phyloP scores from a whole-genome alignment of 2,329 filamentous ascomycete species.

The Ascochyta fabae region DNA sequence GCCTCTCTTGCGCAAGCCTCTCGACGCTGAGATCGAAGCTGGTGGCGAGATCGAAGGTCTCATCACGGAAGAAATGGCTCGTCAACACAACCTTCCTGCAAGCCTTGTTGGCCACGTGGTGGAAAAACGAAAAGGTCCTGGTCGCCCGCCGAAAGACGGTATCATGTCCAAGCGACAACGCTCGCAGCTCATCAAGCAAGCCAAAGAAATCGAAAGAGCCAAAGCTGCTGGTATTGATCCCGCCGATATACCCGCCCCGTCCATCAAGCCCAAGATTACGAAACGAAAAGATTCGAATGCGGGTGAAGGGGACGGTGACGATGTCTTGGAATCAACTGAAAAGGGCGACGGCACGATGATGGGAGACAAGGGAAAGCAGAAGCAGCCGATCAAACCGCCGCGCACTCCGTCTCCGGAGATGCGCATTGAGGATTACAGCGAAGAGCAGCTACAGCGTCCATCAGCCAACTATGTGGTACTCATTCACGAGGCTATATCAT shows the following conservation, averaged over 20 bases:
- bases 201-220: slow-evolving; percentile 55
- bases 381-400: slow-evolving; percentile 56
- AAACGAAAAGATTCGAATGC: slow-evolving; percentile 49
- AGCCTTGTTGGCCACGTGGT: slow-evolving; percentile 55
- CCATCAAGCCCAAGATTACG: slow-evolving; percentile 44
- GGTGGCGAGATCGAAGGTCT: slow-evolving; percentile 41
- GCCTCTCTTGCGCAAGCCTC: slow-evolving; percentile 34
- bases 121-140: slow-evolving; percentile 73
- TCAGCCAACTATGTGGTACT: slow-evolving; percentile 68
- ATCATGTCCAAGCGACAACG: slow-evolving; percentile 82
- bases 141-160: slow-evolving; percentile 82
- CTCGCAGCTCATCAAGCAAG: slow-evolving; percentile 66
- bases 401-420: slow-evolving; percentile 68
- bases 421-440: slow-evolving; percentile 69
- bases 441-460: slow-evolving; percentile 75
- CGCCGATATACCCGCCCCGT: slow-evolving; percentile 42
- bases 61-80: slow-evolving; percentile 48
- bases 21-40: slow-evolving; percentile 40
- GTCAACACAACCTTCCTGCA: slow-evolving; percentile 50
- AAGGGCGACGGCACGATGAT: slow-evolving; percentile 40
- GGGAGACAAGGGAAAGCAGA: slow-evolving; percentile 52
- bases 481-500: slow-evolving; percentile 67
- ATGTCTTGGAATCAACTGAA: slow-evolving; percentile 46
- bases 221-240: slow-evolving; percentile 48
- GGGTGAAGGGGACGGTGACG: slow-evolving; percentile 44